Evolutionary conservation across 306 rosid species (phyloP).

Genomic region (Biancaea sappan): DNA sequence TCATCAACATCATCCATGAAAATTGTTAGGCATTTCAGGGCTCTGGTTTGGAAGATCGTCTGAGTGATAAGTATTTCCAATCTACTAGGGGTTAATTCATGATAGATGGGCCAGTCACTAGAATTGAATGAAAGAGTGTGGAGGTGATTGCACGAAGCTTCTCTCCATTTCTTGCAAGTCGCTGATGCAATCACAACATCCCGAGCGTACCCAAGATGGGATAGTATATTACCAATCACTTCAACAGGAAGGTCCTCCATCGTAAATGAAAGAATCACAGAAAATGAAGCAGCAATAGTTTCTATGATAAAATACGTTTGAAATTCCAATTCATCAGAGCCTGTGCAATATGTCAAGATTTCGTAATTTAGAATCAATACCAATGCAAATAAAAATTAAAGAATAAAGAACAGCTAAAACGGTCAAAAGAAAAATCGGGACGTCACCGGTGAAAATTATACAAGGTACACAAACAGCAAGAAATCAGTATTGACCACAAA

Average conservation of each 20-base stretch:
- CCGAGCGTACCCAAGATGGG: constrained; percentile 59
- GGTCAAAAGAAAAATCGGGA: not conserved
- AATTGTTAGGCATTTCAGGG: constrained; percentile 53
- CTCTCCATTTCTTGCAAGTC: constrained; percentile 65
- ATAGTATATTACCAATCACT: constrained; percentile 64
- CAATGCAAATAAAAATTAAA: not conserved
- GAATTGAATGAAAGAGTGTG: constrained; percentile 66
- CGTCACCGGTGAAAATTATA: not conserved
- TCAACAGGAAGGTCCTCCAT: constrained; percentile 75
- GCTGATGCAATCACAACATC: constrained; percentile 62
- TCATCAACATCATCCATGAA: constrained; percentile 63
- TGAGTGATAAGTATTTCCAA: constrained; percentile 66
- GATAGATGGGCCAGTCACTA: constrained; percentile 53
- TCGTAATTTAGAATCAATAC: not conserved
- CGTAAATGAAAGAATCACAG: constrained; percentile 23
- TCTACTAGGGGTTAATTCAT: constrained; percentile 40
- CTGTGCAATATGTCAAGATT: not conserved
- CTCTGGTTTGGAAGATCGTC: constrained; percentile 74
- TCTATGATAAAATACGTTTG: not conserved
- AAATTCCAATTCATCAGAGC: not conserved
- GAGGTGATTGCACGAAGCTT: constrained; percentile 59
- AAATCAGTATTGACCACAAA: not conserved
- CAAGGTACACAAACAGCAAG: not conserved
- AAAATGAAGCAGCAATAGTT: not conserved
- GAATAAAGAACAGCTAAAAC: not conserved